phyloP scores from a whole-genome alignment of 352 stramenopile genomes.

The Thalassiosira ordinaria region DNA sequence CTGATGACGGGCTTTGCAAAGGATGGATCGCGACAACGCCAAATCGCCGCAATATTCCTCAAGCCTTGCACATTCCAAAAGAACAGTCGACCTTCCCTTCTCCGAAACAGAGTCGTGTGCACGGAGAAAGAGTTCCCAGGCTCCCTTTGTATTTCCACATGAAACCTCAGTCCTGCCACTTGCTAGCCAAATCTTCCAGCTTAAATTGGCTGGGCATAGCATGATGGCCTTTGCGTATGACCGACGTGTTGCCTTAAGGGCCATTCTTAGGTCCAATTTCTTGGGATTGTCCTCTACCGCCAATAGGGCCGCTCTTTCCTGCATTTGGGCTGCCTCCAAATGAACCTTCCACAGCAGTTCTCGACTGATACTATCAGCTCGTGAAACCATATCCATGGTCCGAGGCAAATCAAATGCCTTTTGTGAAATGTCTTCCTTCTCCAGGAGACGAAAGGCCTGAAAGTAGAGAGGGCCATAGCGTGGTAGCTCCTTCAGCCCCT shows the following conservation, averaged over 20 bases:
- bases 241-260: constrained; percentile 41
- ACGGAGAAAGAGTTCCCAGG: constrained; percentile 83
- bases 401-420: constrained; percentile 62
- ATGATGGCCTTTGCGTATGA: constrained; percentile 84
- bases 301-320: constrained; percentile 80
- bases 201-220: constrained; percentile 85
- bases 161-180: constrained; percentile 86
- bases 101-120: constrained; percentile 87
- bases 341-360: constrained; percentile 91
- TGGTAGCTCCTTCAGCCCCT: constrained; percentile 86
- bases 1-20: constrained; percentile 76
- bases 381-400: constrained; percentile 71
- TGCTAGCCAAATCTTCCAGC: constrained; percentile 90
- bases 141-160: constrained; percentile 69
- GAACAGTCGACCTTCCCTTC: constrained; percentile 86
- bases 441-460: constrained; percentile 87
- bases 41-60: constrained; percentile 88
- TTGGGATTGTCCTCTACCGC: constrained; percentile 38
- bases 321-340: constrained; percentile 87
- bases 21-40: constrained; percentile 81
- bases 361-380: constrained; percentile 84
- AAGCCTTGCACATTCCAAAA: constrained; percentile 88
- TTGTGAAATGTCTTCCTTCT: constrained; percentile 81
- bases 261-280: constrained; percentile 36
- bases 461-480: constrained; percentile 92